Evolutionary conservation across 371 early-diverging fungal genomes (phyloP), one percentile per base, ranked within the genome.

Genomic region (Rhizopus stolonifer): DNA sequence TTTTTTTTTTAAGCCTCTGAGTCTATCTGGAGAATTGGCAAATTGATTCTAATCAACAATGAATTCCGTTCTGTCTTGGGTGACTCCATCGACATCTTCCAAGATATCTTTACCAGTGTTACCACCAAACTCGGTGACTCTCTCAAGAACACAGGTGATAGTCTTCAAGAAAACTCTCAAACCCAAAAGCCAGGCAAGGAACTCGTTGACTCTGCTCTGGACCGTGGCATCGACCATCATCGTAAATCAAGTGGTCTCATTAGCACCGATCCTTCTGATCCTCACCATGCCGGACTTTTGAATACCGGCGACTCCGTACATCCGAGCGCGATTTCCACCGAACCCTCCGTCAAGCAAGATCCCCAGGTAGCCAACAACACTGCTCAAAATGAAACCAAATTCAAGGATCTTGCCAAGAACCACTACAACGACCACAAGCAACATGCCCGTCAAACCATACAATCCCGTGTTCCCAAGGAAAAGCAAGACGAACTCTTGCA

Each of bases 51-150:
- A 8, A 66, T 76, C 36, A 79, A 80, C 61, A 50, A 71, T 1
- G 77, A 81, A 19, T 83, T 85, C 60, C 68, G 85, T 26, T 22
- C 62, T 17, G 60, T 79, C 33, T 23, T 84, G 29, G 61, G 62
- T 18, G 83, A 80, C 32, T 56, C 83, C 11, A 64, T 78, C 49
- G 52, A 67, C 19, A 54, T 81, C 26, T 72, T 79, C 29, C 80
- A 74, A 54, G 73, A 79, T 17, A 59, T 82, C 31, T 70, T 83
- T 46, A 56, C 60, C 24, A 81, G 74, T 15, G 52, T 74, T 10
- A 53, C 74, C 14, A 51, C 47, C 15, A 68, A 68, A 51, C 44
- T 65, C 2, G 63, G 67, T 24, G 51, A 71, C n/a, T 61, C 53
- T 19, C 62, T 72, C 15, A 53, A 61, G 26, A 25, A 25, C 22